phyloP scores from a whole-genome alignment of 129 eudicot species.

The Calendula officinalis region DNA sequence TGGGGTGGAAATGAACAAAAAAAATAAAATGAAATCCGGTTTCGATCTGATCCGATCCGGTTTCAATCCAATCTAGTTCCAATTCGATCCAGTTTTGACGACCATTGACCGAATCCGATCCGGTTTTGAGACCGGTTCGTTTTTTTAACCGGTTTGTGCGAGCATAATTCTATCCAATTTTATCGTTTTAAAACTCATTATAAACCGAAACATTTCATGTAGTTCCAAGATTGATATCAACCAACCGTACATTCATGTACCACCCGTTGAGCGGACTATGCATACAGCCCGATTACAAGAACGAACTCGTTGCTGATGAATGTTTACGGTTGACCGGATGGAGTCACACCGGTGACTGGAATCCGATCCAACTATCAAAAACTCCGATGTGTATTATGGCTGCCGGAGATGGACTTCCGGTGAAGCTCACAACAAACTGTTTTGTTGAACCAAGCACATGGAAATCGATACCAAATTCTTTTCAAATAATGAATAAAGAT shows the following conservation, averaged over 20 bases:
- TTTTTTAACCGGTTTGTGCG: too few relatives aligned
- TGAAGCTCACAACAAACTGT: constrained; percentile 41
- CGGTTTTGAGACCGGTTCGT: too few relatives aligned
- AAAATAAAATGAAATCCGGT: too few relatives aligned
- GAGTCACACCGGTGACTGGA: constrained; percentile 27
- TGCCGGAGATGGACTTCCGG: constrained; percentile 48
- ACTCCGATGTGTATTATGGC: constrained; percentile 38
- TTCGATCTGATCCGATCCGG: too few relatives aligned
- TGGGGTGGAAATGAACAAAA: too few relatives aligned
- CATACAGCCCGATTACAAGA: constrained; percentile 13
- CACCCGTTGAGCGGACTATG: constrained; percentile 53
- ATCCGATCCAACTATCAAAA: constrained; percentile 33
- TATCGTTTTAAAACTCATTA: too few relatives aligned
- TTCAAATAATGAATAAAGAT: constrained; percentile 36
- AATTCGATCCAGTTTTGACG: too few relatives aligned
- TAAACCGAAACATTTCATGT: background rate
- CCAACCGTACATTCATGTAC: constrained; percentile 33
- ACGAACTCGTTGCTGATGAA: constrained; percentile 28
- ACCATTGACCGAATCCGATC: too few relatives aligned
- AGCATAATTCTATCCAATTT: too few relatives aligned
- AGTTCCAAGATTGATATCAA: constrained; percentile 43
- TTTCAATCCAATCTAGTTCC: too few relatives aligned
- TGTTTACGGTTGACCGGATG: constrained; percentile 36
- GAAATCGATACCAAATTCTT: constrained; percentile 31
- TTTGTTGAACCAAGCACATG: constrained; percentile 31